Evolutionary conservation across 139 green algal genomes (phyloP), one percentile per base, ranked within the genome.

Genomic region (Micractinium sp.): DNA sequence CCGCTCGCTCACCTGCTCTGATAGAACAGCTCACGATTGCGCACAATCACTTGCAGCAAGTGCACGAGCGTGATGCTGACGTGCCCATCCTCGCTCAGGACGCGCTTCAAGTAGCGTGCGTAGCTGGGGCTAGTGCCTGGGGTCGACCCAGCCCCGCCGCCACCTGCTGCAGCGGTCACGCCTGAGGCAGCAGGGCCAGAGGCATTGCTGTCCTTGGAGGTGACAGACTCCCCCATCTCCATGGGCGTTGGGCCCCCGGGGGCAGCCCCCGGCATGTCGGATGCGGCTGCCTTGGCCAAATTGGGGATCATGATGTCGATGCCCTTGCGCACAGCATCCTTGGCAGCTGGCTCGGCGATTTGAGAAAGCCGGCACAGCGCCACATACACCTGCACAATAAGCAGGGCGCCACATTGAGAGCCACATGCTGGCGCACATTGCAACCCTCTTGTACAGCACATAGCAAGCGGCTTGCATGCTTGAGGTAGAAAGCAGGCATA

Each of bases 31-130:
- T 97, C 91, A 2, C 94, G 90, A 89, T 99, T 98, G 38, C 96
- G 92, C 56, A 99, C 95, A 35, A 99, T 88, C 38, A 99, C 89
- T 90, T 99, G 96, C 95, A 97, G 98, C 63, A 99, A 92, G 91
- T 99, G 96, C 61, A 97, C 91, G n/a, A 98, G 77, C 60, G 89
- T 91, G 47, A 97, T 82, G 35, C 89, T 96, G 82, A 96, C 47
- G 41, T 87, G 92, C 0, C 93, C 93, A 90, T 99, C 97, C 87
- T 98, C 97, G 2, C 96, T 88, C 71, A 99, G 91, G 81, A 96
- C 94, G 60, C 96, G 95, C 93, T 97, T 97, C 7, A 93, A 92
- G 91, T 97, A 98, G 2, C 95, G 90, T 60, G 97, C 95, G 95
- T 95, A 98, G 53, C 95, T 95, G 36, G 94, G 95, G 89, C 95